Base-by-base conservation (phyloP, 148 eudicot genomes). In the Talinum fruticosum region DNA sequence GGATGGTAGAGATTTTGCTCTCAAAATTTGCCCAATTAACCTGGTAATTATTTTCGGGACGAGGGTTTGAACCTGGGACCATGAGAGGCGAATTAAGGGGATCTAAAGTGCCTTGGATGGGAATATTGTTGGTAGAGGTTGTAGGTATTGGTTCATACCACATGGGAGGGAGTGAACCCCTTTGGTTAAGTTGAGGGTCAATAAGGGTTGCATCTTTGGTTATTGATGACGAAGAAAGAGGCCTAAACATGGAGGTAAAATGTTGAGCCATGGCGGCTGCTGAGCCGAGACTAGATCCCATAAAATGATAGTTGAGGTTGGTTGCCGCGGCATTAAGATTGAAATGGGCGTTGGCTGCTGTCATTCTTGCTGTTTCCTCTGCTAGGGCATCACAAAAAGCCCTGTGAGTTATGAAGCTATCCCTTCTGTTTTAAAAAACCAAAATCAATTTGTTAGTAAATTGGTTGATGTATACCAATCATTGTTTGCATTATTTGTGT, bases 301-400 rank as follows among this genome's bases (percentile, higher is more conserved):
- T 78, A 41, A 88, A 78, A 65, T 90, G 89, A 38, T 89, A 89
- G 69, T 87, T 89, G 61, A 89, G 75, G 76, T 83, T 87, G 23
- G 75, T 71, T 10, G 75, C 8, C 41, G 81, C 68, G 34, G 78
- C 61, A 14, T 78, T 66, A 34, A 78, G 84, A 83, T 78, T 85
- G 88, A 88, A 85, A 76, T 82, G 86, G 14, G 80, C 69, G 1
- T 65, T 83, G 16, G 89, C 85, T 44, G 96, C 96, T 2, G 84
- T 89, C 49, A 95, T 82, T 71, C 98, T 85, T 12, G 97, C 98
- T 1, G 97, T 87, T 83, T 95, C 98, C 79, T 92, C 97, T 14
- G 98, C 98, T 76, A 95, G 75, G 62, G 96, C 98, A 72, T 95
- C 98, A 72, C 98, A 95, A 47, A 95, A 95, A 26, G 98, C 98